Evolutionary conservation across 345 rosid species (phyloP).

Genomic region (Boechera stricta): DNA sequence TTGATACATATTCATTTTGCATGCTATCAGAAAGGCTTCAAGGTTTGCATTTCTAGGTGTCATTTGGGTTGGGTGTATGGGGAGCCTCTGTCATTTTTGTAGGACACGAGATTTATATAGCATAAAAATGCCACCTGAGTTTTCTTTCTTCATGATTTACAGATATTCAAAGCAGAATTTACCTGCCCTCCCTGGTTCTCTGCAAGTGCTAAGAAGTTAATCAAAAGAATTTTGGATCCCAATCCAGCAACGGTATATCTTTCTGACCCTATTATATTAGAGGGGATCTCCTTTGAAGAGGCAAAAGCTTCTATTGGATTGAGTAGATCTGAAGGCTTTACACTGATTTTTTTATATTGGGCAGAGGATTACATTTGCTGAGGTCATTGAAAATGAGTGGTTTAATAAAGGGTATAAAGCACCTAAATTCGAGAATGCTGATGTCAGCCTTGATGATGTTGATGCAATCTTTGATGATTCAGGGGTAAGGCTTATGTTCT

Average conservation of each 20-base stretch:
- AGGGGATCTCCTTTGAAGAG: conserved; percentile 11
- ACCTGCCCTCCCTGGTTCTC: conserved; percentile 97
- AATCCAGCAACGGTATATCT: conserved; percentile 77
- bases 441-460: conserved; percentile 82
- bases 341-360: conserved; percentile 25
- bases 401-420: conserved; percentile 97
- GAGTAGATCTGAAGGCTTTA: conserved; percentile 2
- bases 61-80: conserved; percentile 8
- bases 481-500: conserved; percentile 54
- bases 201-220: conserved; percentile 88
- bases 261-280: conserved; percentile 13
- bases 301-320: not conserved
- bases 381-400: conserved; percentile 93
- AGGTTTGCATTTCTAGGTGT: conserved; percentile 2
- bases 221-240: conserved; percentile 90
- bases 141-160: conserved; percentile 41
- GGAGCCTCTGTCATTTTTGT: conserved; percentile 22
- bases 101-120: not conserved
- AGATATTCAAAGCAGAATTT: conserved; percentile 95
- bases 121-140: not conserved
- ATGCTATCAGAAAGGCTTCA: not conserved
- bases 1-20: conserved; percentile 1
- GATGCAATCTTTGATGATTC: conserved; percentile 80
- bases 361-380: conserved; percentile 87
- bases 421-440: conserved; percentile 76